These are phyloP conservation scores for Citrus hindsii DNA, from an alignment of 345 rosid species.

Conservation along the genomic window DNA sequence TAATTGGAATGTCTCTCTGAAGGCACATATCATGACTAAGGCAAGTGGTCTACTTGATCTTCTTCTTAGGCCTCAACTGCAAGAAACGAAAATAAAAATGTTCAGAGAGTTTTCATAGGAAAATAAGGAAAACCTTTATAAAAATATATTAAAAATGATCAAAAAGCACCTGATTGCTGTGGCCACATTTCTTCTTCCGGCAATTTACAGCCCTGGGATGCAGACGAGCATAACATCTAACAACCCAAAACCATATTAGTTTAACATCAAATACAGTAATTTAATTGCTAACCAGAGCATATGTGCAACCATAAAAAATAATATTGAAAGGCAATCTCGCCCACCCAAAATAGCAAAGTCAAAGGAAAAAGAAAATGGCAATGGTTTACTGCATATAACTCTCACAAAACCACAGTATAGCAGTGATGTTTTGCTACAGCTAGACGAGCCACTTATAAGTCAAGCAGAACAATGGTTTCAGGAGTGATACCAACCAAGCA, in stretches of 20 bases:
- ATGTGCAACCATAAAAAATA: too few species aligned
- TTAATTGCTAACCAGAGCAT: background rate
- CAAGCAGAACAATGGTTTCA: background rate
- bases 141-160: too few species aligned
- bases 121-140: background rate
- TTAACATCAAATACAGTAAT: background rate
- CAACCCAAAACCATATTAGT: background rate
- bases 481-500: background rate
- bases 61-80: slow-evolving; percentile 99
- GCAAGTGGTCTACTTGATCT: slow-evolving; percentile 51
- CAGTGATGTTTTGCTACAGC: too few species aligned
- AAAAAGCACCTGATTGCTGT: slow-evolving; percentile 81
- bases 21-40: background rate
- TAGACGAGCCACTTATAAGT: too few species aligned
- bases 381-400: too few species aligned
- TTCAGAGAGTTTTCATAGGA: background rate
- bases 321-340: background rate
- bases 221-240: slow-evolving; percentile 89
- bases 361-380: too few species aligned
- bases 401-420: too few species aligned
- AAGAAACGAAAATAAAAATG: background rate
- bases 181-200: slow-evolving; percentile 98
- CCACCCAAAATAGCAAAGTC: too few species aligned
- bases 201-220: slow-evolving; percentile 98
- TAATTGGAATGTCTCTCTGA: background rate